Evolutionary conservation across 768 basidiomycete species (phyloP).

Genomic region (Psilocybe tampanensis): DNA sequence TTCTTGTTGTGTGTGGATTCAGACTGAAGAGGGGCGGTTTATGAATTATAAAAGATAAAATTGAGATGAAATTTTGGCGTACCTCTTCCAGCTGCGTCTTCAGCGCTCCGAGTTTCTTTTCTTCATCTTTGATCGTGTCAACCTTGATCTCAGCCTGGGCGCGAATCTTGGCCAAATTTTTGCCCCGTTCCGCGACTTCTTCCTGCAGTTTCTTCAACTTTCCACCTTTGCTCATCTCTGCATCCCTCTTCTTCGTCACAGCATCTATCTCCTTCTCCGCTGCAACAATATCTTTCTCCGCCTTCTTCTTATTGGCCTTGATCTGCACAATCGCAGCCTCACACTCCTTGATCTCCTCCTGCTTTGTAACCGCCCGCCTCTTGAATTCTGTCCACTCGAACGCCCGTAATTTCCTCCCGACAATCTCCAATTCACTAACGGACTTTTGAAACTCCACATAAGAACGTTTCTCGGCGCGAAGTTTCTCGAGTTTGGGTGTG

Average conservation of each 20-base stretch:
- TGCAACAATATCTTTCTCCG: conserved; percentile 51
- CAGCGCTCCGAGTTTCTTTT: conserved; percentile 52
- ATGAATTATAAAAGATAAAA: background rate
- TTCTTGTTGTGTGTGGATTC: conserved; percentile 60
- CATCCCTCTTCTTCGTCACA: conserved; percentile 77
- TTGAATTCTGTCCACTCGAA: conserved; percentile 74
- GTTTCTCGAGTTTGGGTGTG: conserved; percentile 89
- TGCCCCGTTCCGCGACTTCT: conserved; percentile 74
- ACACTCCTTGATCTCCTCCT: conserved; percentile 53
- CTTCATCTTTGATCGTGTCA: conserved; percentile 78
- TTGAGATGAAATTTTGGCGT: conserved; percentile 26
- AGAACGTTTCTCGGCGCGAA: conserved; percentile 85
- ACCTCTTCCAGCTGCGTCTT: conserved; percentile 67
- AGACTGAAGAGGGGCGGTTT: conserved; percentile 43
- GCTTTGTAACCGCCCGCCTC: conserved; percentile 54
- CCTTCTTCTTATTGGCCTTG: conserved; percentile 32
- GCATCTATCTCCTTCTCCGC: conserved; percentile 69
- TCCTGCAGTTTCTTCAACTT: conserved; percentile 87
- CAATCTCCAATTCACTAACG: conserved; percentile 82
- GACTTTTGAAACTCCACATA: conserved; percentile 92
- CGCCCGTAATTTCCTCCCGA: conserved; percentile 80
- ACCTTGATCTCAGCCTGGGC: conserved; percentile 87
- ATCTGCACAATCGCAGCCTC: conserved; percentile 45
- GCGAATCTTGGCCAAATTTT: conserved; percentile 76
- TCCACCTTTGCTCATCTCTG: conserved; percentile 91